Percentiles rank a stretch among this genome's conserved stretches.
These are phyloP conservation scores for Penicillium atrosanguineum DNA, from an alignment of 495 filamentous ascomycete genomes.

Conservation along the genomic window DNA sequence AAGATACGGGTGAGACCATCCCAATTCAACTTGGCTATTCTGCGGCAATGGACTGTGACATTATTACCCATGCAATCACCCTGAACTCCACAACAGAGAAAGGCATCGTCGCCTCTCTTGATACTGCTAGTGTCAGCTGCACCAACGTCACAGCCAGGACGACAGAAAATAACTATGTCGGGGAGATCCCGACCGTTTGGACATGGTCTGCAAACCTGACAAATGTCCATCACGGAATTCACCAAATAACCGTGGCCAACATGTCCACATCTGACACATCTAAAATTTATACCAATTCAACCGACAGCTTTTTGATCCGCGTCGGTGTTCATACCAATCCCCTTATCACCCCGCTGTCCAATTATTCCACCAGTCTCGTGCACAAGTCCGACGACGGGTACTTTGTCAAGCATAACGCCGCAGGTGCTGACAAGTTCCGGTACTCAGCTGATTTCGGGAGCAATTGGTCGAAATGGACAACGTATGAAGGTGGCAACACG, in stretches of 20 bases:
- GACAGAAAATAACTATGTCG: conserved; percentile 12
- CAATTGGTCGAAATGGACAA: conserved; percentile 46
- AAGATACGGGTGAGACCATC: conserved; percentile 11
- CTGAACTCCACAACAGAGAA: conserved; percentile 44
- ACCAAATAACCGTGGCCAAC: conserved; percentile 44
- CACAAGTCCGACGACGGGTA: conserved; percentile 32
- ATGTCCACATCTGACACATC: conserved; percentile 22
- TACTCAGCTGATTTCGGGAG: conserved; percentile 56
- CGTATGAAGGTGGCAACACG: conserved; percentile 44
- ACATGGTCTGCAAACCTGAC: conserved; percentile 35
- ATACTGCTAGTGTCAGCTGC: conserved; percentile 27
- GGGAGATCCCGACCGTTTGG: conserved; percentile 38
- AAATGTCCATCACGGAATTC: conserved; percentile 49
- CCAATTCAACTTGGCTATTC: conserved; percentile 31
- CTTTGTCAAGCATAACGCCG: conserved; percentile 52
- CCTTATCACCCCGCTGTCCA: conserved; percentile 51
- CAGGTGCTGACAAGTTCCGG: conserved; percentile 58
- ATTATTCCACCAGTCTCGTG: conserved; percentile 54
- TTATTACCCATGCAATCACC: conserved; percentile 38
- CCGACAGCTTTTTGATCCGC: conserved; percentile 47
- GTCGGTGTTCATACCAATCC: conserved; percentile 45
- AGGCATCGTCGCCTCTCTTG: conserved; percentile 22
- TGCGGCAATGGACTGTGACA: conserved; percentile 54
- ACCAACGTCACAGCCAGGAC: not conserved
- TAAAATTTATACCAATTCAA: conserved; percentile 35